phyloP scores from a whole-genome alignment of 805 yeast species.

The Saturnispora galanensis region DNA sequence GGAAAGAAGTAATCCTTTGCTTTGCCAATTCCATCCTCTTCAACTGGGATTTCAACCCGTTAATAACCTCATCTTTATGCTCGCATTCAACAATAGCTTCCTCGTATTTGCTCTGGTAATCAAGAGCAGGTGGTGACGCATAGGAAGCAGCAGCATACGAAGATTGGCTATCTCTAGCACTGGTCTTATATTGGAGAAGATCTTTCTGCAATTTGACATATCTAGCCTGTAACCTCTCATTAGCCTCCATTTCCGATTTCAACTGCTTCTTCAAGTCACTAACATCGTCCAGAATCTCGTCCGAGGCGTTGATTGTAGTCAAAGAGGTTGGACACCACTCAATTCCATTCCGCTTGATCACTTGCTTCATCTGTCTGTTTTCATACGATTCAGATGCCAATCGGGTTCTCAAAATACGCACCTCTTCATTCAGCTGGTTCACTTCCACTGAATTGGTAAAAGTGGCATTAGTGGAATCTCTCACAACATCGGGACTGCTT shows the following conservation, averaged over 20 bases:
- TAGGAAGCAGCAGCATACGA: conserved; percentile 24
- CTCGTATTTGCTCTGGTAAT: conserved; percentile 37
- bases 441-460: conserved; percentile 8
- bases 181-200: conserved; percentile 23
- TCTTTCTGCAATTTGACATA: conserved; percentile 28
- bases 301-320: conserved; percentile 1
- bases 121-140: conserved; percentile 8
- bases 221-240: conserved; percentile 24
- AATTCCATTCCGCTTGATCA: conserved; percentile 21
- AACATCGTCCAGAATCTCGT: conserved; percentile 8
- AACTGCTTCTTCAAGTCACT: conserved; percentile 13
- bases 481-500: conserved; percentile 16
- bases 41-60: conserved; percentile 13
- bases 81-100: conserved; percentile 36
- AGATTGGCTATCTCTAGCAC: conserved; percentile 27
- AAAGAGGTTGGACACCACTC: conserved; percentile 6
- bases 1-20: conserved; percentile 7
- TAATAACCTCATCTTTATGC: conserved; percentile 29
- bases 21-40: conserved; percentile 5
- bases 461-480: conserved; percentile 2
- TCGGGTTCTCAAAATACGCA: conserved; percentile 50
- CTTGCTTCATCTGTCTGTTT: conserved; percentile 38
- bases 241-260: conserved; percentile 22
- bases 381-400: conserved; percentile 58
- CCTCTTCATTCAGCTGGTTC: conserved; percentile 38